These are phyloP conservation scores for Coniosporium tulheliwenetii DNA, from an alignment of 2,329 filamentous ascomycete species.

Conservation along the genomic window DNA sequence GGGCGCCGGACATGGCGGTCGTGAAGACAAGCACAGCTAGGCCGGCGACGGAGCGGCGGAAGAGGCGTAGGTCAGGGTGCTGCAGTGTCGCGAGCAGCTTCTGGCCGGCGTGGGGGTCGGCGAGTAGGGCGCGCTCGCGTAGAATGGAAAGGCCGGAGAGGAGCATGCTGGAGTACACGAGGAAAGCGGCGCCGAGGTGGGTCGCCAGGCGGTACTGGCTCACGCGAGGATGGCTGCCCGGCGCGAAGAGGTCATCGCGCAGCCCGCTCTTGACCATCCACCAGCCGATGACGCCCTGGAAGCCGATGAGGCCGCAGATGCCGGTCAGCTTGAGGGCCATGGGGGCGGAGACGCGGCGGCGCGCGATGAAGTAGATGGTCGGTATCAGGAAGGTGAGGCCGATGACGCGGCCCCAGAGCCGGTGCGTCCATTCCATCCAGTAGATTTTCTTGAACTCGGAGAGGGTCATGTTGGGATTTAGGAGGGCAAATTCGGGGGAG, in stretches of 20 bases:
- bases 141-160: slow-evolving; percentile 75
- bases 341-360: slow-evolving; percentile 57
- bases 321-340: slow-evolving; percentile 68
- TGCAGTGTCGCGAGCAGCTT: slow-evolving; percentile 43
- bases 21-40: slow-evolving; percentile 66
- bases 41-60: slow-evolving; percentile 57
- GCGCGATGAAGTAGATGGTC: slow-evolving; percentile 73
- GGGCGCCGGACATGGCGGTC: slow-evolving; percentile 83
- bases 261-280: slow-evolving; percentile 99
- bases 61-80: slow-evolving; percentile 51
- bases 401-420: slow-evolving; percentile 85
- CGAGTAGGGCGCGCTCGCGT: slow-evolving; percentile 57
- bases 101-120: slow-evolving; percentile 47
- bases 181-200: slow-evolving; percentile 79
- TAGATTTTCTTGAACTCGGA: slow-evolving; percentile 97
- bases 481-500: slow-evolving; percentile 79
- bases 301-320: slow-evolving; percentile 79
- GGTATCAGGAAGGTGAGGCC: slow-evolving; percentile 82
- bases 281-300: slow-evolving; percentile 93
- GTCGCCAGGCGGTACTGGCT: slow-evolving; percentile 86
- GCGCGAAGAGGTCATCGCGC: slow-evolving; percentile 87
- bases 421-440: slow-evolving; percentile 98
- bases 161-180: slow-evolving; percentile 90
- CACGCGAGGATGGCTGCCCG: slow-evolving; percentile 79
- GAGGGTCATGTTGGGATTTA: slow-evolving; percentile 87